A percentile compares a stretch with the other conserved stretches of the same genome.
phyloP scores from a whole-genome alignment of 2,329 filamentous ascomycete genomes.

The Aureobasidium sp. region DNA sequence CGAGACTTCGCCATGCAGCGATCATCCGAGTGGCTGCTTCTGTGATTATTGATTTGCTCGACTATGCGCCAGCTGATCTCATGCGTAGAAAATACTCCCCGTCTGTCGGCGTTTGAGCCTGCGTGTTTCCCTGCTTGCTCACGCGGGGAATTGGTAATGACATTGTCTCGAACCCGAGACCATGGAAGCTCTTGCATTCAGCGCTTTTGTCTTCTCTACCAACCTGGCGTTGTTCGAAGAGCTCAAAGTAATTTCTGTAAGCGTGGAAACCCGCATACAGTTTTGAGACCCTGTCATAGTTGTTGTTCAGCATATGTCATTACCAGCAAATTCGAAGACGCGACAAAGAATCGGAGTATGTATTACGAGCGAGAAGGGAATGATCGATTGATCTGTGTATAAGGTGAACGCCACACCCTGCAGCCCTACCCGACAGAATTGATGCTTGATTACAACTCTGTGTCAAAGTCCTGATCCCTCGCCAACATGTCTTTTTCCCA shows the following conservation, averaged over 20 bases:
- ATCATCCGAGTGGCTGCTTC: conserved; percentile 13
- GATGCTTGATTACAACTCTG: conserved; percentile 6
- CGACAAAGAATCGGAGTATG: neutral
- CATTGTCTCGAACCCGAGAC: conserved; percentile 2
- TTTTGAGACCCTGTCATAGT: neutral
- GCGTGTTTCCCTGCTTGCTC: conserved; percentile 6
- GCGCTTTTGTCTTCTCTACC: neutral
- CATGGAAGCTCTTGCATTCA: neutral
- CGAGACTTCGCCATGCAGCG: conserved; percentile 8
- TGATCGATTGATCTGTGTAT: neutral
- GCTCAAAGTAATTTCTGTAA: neutral
- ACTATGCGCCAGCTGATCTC: conserved; percentile 12
- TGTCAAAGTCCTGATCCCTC: neutral
- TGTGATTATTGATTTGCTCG: neutral
- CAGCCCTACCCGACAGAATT: conserved; percentile 10
- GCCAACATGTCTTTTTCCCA: conserved; percentile 1
- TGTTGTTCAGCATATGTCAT: neutral
- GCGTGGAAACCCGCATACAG: neutral
- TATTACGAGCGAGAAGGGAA: neutral
- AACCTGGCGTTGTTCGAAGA: neutral
- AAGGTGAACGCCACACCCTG: conserved; percentile 11
- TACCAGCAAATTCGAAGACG: neutral
- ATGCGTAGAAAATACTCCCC: neutral
- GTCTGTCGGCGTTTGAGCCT: conserved; percentile 12
- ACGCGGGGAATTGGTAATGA: neutral